Base-by-base conservation (phyloP, 345 rosid genomes). In the Brassica nigra region DNA sequence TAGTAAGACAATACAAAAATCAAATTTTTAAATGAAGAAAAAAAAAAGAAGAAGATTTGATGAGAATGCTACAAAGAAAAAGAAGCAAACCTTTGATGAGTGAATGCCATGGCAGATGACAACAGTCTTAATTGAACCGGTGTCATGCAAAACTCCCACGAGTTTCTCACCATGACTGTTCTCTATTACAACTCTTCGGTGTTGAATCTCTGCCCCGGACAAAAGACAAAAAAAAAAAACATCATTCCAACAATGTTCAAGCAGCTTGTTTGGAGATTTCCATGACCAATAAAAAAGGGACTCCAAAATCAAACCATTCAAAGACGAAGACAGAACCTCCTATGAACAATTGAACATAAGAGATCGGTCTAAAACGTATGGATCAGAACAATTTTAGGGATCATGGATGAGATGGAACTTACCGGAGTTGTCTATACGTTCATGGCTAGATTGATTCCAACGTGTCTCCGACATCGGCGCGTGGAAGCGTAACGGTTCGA, bases 21-120 rank as follows among this genome's bases (percentile, higher is more conserved):
- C 16, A 34, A 39, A 14, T 6, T 16, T 8, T 54, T 16, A 36
- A 7, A 36, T 36, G 10, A 8, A 36, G 42, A 36, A 36, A 8
- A 36, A 6, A 8, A 36, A 30, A 4, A 30, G 33, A 30, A 30
- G 33, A 30, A 30, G 33, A 30, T 18, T 8, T 36, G 42, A 36
- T 36, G 42, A 36, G 12, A 44, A 44, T 44, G 47, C 47, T 39
- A 39, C 12, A 39, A 9, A 8, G 9, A 1, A 9, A 39, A 39
- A 39, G 12, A 39, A 37, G 44, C 3, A 39, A 39, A 39, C 47
- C 47, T 39, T 39, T 5, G 86, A 82, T 15, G 99, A 92, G 30
- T 65, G 92, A 74, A 92, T 86, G 27, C 98, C 97, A 85, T 95
- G 99, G 87, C 95, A 95, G 37, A 95, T 78, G 49, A 95, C 83